Conservation (phyloP, 106 monocot genomes). For the Dactylorhiza incarnata region DNA sequence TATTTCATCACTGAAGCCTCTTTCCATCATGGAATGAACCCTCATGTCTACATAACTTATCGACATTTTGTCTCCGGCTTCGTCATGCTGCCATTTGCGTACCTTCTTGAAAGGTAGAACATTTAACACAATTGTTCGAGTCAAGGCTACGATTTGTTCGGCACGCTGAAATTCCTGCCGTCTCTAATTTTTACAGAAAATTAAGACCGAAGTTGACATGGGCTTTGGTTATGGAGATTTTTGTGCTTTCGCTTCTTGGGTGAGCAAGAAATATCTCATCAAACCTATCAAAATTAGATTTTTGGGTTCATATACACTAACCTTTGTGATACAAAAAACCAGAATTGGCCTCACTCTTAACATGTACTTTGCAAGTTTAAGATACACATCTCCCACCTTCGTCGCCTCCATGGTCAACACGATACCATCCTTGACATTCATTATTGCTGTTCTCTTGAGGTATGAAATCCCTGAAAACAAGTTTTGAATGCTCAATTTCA, state of each 20-base stretch:
- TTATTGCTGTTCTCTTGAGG: conserved; percentile 70
- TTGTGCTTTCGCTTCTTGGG: conserved; percentile 75
- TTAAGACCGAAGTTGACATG: conserved; percentile 73
- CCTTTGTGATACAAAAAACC: conserved; percentile 8
- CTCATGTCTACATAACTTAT: conserved; percentile 72
- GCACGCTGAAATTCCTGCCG: neutral
- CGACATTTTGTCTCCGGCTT: conserved; percentile 49
- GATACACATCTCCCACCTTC: conserved; percentile 72
- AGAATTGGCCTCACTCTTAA: conserved; percentile 79
- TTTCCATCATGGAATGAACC: conserved; percentile 72
- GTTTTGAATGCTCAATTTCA: neutral
- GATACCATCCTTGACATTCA: conserved; percentile 73
- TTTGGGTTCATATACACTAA: neutral
- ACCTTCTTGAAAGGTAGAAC: conserved; percentile 64
- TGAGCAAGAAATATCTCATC: conserved; percentile 18
- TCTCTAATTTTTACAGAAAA: conserved; percentile 36
- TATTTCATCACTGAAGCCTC: conserved; percentile 91
- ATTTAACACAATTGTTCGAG: neutral
- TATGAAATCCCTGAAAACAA: conserved; percentile 1
- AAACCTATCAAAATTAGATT: neutral
- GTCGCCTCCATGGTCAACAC: conserved; percentile 77
- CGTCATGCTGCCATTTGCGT: conserved; percentile 65
- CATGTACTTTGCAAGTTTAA: conserved; percentile 88
- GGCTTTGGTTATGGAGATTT: conserved; percentile 69
- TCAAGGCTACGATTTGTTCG: neutral